Evolutionary conservation across 352 stramenopile species (phyloP).

Genomic region (Achlya hypogyna): DNA sequence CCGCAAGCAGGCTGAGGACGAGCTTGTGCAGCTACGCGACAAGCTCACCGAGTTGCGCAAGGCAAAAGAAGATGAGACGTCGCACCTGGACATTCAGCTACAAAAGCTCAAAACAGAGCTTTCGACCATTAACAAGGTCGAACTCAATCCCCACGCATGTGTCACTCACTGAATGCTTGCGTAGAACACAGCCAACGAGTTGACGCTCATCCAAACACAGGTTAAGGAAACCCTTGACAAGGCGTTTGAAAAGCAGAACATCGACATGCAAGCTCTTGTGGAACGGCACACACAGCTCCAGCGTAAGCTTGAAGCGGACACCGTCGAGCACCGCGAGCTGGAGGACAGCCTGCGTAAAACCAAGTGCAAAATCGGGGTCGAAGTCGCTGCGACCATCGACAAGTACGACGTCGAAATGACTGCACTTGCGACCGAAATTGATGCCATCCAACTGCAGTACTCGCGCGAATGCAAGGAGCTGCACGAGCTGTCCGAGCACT

Average conservation of each 20-base stretch:
- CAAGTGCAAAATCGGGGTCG: slow-evolving; percentile 69
- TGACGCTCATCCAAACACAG: slow-evolving; percentile 65
- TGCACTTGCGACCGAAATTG: slow-evolving; percentile 43
- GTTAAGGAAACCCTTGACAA: slow-evolving; percentile 66
- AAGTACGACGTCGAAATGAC: slow-evolving; percentile 76
- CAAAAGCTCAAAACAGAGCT: slow-evolving; percentile 76
- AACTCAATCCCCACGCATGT: background rate
- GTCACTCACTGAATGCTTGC: background rate
- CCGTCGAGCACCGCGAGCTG: slow-evolving; percentile 72
- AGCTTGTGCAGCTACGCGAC: slow-evolving; percentile 59
- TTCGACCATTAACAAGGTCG: slow-evolving; percentile 57
- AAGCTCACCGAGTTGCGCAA: slow-evolving; percentile 69
- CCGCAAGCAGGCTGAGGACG: slow-evolving; percentile 75
- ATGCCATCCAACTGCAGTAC: slow-evolving; percentile 35
- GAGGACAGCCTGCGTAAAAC: slow-evolving; percentile 71
- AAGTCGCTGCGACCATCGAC: slow-evolving; percentile 58
- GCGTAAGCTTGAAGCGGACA: slow-evolving; percentile 51
- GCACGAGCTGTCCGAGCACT: slow-evolving; percentile 71
- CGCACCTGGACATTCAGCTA: slow-evolving; percentile 66
- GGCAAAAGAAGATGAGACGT: slow-evolving; percentile 75
- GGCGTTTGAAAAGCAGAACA: slow-evolving; percentile 61
- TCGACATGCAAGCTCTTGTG: slow-evolving; percentile 63
- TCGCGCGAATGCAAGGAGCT: slow-evolving; percentile 44
- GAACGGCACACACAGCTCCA: slow-evolving; percentile 49
- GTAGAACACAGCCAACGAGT: slow-evolving; percentile 54